Percentiles rank a stretch among this genome's conserved stretches.
These are phyloP conservation scores for Dispira simplex DNA, from an alignment of 192 early-diverging fungal genomes.

Conservation along the genomic window DNA sequence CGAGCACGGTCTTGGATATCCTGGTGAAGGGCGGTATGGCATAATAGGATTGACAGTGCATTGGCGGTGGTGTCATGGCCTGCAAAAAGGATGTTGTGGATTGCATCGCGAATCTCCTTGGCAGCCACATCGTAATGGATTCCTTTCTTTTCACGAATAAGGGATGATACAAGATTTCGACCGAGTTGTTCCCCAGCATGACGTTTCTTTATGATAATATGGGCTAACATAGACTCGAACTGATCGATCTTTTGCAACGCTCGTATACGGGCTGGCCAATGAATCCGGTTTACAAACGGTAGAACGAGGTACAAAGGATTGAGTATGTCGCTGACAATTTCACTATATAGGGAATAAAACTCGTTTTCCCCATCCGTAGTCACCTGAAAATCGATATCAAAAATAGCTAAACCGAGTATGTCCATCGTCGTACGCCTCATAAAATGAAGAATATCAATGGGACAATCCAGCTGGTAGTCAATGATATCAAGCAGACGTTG, in stretches of 20 bases:
- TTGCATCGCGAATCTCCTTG: not conserved
- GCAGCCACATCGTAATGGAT: not conserved
- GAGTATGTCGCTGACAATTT: not conserved
- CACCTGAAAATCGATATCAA: conserved; percentile 4
- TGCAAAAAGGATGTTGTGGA: conserved; percentile 8
- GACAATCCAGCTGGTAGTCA: not conserved
- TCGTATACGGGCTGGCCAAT: not conserved
- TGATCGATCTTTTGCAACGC: not conserved
- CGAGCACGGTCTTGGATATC: not conserved
- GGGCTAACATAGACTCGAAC: not conserved
- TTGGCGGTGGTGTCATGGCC: conserved; percentile 9
- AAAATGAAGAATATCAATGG: not conserved
- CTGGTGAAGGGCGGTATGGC: conserved; percentile 1
- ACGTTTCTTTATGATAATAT: not conserved
- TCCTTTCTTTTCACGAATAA: not conserved
- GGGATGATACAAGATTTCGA: not conserved
- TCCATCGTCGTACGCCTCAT: conserved; percentile 5
- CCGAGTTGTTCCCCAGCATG: not conserved
- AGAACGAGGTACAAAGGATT: conserved; percentile 3
- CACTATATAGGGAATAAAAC: conserved; percentile 2
- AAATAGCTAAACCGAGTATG: conserved; percentile 2
- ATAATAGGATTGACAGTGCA: not conserved
- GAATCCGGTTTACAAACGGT: not conserved
- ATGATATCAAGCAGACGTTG: not conserved
- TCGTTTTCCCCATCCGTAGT: not conserved